Base-by-base conservation (phyloP, 2,329 filamentous ascomycete species). In the Aspergillus udagawae region DNA sequence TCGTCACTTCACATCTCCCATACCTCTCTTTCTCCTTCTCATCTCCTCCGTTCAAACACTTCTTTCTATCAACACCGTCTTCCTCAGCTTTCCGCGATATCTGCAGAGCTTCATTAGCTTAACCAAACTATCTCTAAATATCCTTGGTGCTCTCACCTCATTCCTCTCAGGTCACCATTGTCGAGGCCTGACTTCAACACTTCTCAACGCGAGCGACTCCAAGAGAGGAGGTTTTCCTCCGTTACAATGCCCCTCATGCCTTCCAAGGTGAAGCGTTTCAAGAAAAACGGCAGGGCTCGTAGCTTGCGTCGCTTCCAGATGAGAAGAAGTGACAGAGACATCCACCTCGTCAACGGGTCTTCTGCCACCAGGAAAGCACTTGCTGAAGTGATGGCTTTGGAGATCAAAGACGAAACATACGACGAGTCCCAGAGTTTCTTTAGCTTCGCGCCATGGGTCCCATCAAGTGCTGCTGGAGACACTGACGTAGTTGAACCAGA, bases 241-340 rank as follows among this genome's bases (percentile, higher is more conserved):
- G 5, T 14, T 21, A 17, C 23, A 25, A 25, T 12, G 12, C 14
- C 44, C 2, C 44, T 47, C 21, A 47, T 47, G 44, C 44, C n/a
- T 23, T 47, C 21, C n/a, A 47, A 47, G 21, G 8, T 25, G 10
- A 47, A 27, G 12, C 12, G 23, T 47, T 23, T 14, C 23, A 47
- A 17, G 44, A 47, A n/a, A 14, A 17, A 5, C 12, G 6, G 44
- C 9, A 47, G 10, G 21, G 10, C 14, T 20, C 10, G 23, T 8
- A 4, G 12, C 21, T 23, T 14, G 12, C 20, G 44, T 14, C 23
- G 61, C 47, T 65, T 67, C 60, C 65, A 61, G 51, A 49, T 67
- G 29, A 62, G 54, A 49, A 62, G 55, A 55, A 64, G 53, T 35
- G 53, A 51, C 41, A 58, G 50, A 27, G 56, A 60, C 5, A 54